These are phyloP conservation scores for Escovopsis sp. DNA, from an alignment of 2,329 filamentous ascomycete species.

Conservation along the genomic window DNA sequence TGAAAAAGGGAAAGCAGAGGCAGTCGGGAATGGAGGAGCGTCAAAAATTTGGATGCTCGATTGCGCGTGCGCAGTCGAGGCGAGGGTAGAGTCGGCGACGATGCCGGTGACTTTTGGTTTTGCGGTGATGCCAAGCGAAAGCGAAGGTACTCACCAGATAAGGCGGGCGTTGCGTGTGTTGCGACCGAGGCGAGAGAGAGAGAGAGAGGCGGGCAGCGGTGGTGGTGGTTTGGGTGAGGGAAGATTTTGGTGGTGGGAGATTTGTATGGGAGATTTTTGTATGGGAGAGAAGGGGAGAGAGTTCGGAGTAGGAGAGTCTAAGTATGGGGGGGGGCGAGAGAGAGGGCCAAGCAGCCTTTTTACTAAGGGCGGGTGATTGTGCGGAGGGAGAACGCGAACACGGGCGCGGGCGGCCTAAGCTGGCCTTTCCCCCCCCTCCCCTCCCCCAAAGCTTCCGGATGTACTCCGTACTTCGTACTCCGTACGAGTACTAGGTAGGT, in stretches of 20 bases:
- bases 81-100: not conserved
- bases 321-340: conserved; percentile 28
- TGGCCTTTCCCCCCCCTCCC: not conserved
- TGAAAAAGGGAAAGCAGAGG: conserved; percentile 2
- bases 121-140: conserved; percentile 21
- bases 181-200: conserved; percentile 31
- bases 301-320: conserved; percentile 21
- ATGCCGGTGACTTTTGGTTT: conserved; percentile 21
- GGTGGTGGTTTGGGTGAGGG: conserved; percentile 43
- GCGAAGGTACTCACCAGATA: conserved; percentile 37
- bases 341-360: conserved; percentile 42
- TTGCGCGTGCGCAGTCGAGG: conserved; percentile 1
- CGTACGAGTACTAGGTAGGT: no score
- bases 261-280: no score
- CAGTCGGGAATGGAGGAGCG: conserved; percentile 4
- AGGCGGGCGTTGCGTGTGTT: conserved; percentile 19
- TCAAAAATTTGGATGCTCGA: conserved; percentile 8
- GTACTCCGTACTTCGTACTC: no score
- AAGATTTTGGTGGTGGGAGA: conserved; percentile 12
- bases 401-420: conserved; percentile 5
- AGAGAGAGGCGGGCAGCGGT: conserved; percentile 18
- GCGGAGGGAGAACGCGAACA: conserved; percentile 12
- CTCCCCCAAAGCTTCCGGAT: no score
- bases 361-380: conserved; percentile 50
- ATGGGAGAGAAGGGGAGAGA: conserved; percentile 26